These are phyloP conservation scores for Cenchrus fungigraminus DNA, from an alignment of 176 grass and related monocot species.

Conservation along the genomic window DNA sequence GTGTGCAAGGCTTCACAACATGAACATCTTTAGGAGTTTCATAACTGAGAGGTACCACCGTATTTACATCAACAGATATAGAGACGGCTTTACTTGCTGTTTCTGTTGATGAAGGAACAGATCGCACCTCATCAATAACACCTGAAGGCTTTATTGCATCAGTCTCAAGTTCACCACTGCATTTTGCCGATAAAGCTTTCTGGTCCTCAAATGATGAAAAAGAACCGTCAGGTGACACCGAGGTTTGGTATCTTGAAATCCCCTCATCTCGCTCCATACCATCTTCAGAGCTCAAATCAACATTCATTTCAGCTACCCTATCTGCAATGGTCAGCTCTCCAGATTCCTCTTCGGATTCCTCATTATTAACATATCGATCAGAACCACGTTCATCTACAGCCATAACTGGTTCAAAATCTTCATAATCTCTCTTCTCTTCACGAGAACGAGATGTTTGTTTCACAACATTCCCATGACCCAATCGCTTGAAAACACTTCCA, in stretches of 20 bases:
- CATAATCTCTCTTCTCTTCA: conserved; percentile 49
- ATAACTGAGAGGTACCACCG: conserved; percentile 54
- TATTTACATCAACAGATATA: conserved; percentile 56
- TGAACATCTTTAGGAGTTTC: conserved; percentile 66
- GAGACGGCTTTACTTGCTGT: conserved; percentile 49
- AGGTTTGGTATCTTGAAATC: conserved; percentile 42
- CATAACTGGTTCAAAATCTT: conserved; percentile 46
- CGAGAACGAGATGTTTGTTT: conserved; percentile 43
- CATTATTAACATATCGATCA: conserved; percentile 56
- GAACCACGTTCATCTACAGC: conserved; percentile 43
- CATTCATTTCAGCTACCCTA: conserved; percentile 49
- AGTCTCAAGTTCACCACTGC: conserved; percentile 43
- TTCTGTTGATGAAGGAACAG: conserved; percentile 42
- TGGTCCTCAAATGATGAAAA: conserved; percentile 38
- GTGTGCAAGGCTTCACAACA: conserved; percentile 57
- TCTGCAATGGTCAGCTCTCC: conserved; percentile 50
- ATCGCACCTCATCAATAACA: conserved; percentile 45
- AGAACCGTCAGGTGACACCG: conserved; percentile 41
- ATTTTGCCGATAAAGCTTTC: conserved; percentile 39
- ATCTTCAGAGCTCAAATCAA: conserved; percentile 60
- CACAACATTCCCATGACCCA: conserved; percentile 58
- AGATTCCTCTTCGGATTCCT: conserved; percentile 44
- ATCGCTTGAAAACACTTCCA: conserved; percentile 86
- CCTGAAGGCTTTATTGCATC: conserved; percentile 36
- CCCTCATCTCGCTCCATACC: conserved; percentile 51